phyloP scores from a whole-genome alignment of 2,329 filamentous ascomycete genomes.

The Penicillium brasilianum region DNA sequence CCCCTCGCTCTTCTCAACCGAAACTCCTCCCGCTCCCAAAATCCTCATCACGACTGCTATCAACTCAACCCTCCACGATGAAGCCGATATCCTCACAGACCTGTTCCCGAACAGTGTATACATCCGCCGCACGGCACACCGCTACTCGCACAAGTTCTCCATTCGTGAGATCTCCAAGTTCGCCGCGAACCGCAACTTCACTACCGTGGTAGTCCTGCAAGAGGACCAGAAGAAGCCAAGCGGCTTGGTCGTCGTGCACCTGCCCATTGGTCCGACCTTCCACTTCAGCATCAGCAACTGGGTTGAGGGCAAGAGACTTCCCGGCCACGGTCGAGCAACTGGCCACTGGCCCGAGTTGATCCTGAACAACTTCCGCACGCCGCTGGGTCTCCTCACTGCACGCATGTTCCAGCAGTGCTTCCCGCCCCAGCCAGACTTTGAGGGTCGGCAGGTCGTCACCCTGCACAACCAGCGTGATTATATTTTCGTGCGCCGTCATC shows the following conservation, averaged over 20 bases:
- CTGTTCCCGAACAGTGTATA: constrained; percentile 83
- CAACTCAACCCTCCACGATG: constrained; percentile 83
- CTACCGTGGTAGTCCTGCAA: constrained; percentile 80
- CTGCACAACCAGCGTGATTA: constrained; percentile 95
- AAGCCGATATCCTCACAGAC: constrained; percentile 76
- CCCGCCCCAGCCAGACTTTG: constrained; percentile 79
- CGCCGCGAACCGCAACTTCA: constrained; percentile 80
- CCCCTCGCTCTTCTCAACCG: constrained; percentile 60
- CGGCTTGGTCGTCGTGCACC: constrained; percentile 80
- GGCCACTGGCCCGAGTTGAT: constrained; percentile 89
- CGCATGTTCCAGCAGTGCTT: constrained; percentile 81
- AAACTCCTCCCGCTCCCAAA: constrained; percentile 69
- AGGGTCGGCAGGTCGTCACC: constrained; percentile 87
- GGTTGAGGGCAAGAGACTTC: constrained; percentile 84
- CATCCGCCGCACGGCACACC: constrained; percentile 82
- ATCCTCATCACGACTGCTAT: constrained; percentile 90
- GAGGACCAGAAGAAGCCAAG: constrained; percentile 87
- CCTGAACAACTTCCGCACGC: constrained; percentile 93
- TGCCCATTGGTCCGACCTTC: constrained; percentile 86
- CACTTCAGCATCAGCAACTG: constrained; percentile 92
- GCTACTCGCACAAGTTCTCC: constrained; percentile 87
- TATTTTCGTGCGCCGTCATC: constrained; percentile 87
- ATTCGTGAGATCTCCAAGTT: constrained; percentile 88
- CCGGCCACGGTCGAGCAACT: constrained; percentile 88
- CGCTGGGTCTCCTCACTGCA: constrained; percentile 84